Conservation (phyloP, 2,329 filamentous ascomycete genomes). For the Paecilomyces dactylethromorphus region DNA sequence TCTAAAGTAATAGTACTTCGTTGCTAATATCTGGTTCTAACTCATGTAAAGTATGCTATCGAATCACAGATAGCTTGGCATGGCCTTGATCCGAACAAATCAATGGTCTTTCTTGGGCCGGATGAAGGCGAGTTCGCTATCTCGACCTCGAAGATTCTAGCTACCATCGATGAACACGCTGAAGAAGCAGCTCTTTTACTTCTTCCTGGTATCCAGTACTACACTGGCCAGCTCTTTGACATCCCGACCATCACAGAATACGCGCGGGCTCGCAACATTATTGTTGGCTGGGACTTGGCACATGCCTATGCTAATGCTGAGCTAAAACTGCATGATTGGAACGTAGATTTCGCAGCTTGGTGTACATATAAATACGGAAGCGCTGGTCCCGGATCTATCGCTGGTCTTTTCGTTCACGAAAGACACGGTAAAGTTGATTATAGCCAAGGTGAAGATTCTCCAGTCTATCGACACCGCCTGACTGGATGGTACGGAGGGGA, state of each 20-base stretch:
- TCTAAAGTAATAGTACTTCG: not conserved
- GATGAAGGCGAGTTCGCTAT: constrained; percentile 52
- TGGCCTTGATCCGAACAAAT: constrained; percentile 55
- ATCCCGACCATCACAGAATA: constrained; percentile 70
- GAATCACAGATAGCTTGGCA: constrained; percentile 73
- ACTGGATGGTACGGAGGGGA: constrained; percentile 81
- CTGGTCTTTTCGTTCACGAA: constrained; percentile 71
- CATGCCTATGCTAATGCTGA: constrained; percentile 79
- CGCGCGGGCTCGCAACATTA: constrained; percentile 61
- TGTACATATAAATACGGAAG: constrained; percentile 95
- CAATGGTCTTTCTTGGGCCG: constrained; percentile 68
- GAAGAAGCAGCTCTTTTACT: constrained; percentile 67
- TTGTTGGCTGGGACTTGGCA: constrained; percentile 79
- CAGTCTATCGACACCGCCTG: constrained; percentile 58
- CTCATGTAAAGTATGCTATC: constrained; percentile 59
- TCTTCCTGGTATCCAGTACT: constrained; percentile 84
- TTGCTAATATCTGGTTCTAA: constrained; percentile 6
- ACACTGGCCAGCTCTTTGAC: constrained; percentile 80
- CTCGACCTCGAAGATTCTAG: constrained; percentile 63
- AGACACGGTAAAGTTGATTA: constrained; percentile 50
- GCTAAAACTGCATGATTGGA: constrained; percentile 73
- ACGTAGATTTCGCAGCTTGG: constrained; percentile 85
- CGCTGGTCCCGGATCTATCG: constrained; percentile 72
- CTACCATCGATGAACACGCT: constrained; percentile 66
- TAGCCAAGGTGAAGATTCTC: constrained; percentile 33